These are phyloP conservation scores for Podaxis sp. DNA, from an alignment of 768 basidiomycete genomes.

Conservation along the genomic window DNA sequence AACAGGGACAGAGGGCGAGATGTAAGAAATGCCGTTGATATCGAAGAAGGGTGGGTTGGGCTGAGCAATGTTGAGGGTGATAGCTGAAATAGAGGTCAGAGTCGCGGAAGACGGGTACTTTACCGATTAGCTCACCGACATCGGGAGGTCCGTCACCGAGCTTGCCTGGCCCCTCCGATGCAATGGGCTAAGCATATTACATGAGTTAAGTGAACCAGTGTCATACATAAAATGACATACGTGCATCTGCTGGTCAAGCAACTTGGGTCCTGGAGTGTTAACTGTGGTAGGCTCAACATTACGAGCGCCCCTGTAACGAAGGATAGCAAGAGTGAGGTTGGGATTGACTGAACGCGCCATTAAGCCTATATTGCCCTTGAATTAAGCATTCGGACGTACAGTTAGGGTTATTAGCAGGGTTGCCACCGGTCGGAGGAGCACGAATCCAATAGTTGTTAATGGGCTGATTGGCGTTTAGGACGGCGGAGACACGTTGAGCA, in stretches of 20 bases:
- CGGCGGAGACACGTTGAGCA: conserved; percentile 28
- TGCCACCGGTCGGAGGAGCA: conserved; percentile 38
- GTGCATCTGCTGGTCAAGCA: conserved; percentile 26
- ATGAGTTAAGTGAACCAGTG: neutral
- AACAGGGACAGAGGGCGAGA: conserved; percentile 37
- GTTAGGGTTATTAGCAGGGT: conserved; percentile 14
- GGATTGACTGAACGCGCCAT: conserved; percentile 25
- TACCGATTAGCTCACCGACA: conserved; percentile 16
- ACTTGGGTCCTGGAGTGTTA: conserved; percentile 24
- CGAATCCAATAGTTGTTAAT: conserved; percentile 40
- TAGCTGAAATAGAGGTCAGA: conserved; percentile 13
- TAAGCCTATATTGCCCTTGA: neutral
- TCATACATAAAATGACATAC: neutral
- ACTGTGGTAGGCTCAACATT: conserved; percentile 26
- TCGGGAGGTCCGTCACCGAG: conserved; percentile 32
- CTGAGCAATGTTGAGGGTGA: conserved; percentile 28
- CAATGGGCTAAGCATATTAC: conserved; percentile 1
- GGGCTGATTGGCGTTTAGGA: conserved; percentile 28
- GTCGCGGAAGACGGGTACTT: neutral
- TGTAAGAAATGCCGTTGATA: conserved; percentile 19
- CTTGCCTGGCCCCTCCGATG: conserved; percentile 2
- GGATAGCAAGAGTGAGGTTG: conserved; percentile 39
- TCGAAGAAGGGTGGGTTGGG: conserved; percentile 18
- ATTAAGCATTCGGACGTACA: conserved; percentile 1
- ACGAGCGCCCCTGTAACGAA: conserved; percentile 42